Base-by-base conservation (phyloP, 2,329 filamentous ascomycete genomes). In the Sclerotinia glacialis region DNA sequence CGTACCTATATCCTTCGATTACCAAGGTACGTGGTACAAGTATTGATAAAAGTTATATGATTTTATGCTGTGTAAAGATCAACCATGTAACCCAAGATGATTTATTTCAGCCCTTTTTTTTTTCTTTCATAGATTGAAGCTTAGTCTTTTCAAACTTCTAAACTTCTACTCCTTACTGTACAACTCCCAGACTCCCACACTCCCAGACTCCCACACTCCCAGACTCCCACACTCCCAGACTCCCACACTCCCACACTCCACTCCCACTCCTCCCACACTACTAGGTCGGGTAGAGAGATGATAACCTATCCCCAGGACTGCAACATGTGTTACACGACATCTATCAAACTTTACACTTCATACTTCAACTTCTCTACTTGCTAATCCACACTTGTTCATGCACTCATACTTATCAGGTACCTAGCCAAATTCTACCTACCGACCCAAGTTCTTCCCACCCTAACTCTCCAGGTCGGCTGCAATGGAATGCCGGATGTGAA, bases 301-400 rank as follows among this genome's bases (percentile, higher is more conserved):
- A 52, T 16, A 53, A n/a, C n/a, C n/a, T n/a, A n/a, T n/a, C 42
- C 44, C 55, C 26, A 59, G 55, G 55, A 59, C 18, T 59, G 18
- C 42, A 23, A 46, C 16, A 34, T 47, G 54, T 16, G 31, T 49
- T 34, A 12, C 28, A 60, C 44, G 14, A 21, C 44, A 60, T 60
- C 56, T 28, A 49, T 60, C 56, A 49, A 60, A 60, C 28, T 47
- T 14, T 55, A 34, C 21, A 55, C 31, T 55, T 40, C 34, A 40
- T 55, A n/a, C 53, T n/a, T 47, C 12, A 23, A 34, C 28, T 49
- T 44, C 21, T 60, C 28, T 47, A 31, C 12, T 31, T 49, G 28
- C 4, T 23, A 37, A 16, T 31, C 21, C 40, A 31, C 16, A 23
- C 26, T 14, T 53, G 12, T 53, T 34, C 44, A 6, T 34, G 9